Conservation (phyloP, 805 yeast genomes). For the Barnettozyma populi region DNA sequence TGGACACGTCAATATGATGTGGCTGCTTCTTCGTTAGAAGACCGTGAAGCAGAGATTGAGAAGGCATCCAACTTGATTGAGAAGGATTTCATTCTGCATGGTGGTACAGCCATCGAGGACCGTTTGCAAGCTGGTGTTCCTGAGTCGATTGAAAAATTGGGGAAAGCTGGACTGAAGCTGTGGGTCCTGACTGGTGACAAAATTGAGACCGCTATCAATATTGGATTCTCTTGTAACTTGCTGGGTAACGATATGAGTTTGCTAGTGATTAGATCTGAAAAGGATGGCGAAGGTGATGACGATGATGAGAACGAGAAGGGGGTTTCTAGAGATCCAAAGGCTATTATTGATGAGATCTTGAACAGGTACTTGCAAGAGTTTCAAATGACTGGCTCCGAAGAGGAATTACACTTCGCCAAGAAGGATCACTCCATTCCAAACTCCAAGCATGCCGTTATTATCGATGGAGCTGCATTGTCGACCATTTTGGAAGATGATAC, state of each 20-base stretch:
- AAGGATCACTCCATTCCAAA: conserved; percentile 63
- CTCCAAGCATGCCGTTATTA: conserved; percentile 60
- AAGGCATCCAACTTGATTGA: conserved; percentile 68
- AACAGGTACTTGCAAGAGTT: conserved; percentile 39
- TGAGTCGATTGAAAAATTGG: conserved; percentile 65
- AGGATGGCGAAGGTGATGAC: conserved; percentile 27
- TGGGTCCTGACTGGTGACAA: conserved; percentile 86
- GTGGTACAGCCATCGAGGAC: conserved; percentile 89
- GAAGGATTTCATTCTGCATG: conserved; percentile 55
- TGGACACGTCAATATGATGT: conserved; percentile 60
- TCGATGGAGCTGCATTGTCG: conserved; percentile 72
- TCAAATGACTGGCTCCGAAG: conserved; percentile 49
- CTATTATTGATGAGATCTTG: conserved; percentile 33
- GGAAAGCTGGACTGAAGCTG: conserved; percentile 70
- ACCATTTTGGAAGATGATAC: conserved; percentile 40
- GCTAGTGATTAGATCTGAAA: conserved; percentile 49
- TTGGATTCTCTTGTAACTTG: conserved; percentile 76
- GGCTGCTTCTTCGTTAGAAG: conserved; percentile 59
- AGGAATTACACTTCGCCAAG: conserved; percentile 50
- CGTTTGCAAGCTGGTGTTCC: conserved; percentile 82
- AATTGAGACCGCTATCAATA: conserved; percentile 80
- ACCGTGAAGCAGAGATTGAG: conserved; percentile 71
- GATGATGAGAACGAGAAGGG: conserved; percentile 31
- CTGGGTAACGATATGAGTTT: conserved; percentile 70
- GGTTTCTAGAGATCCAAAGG: conserved; percentile 28